Evolutionary conservation across 2,329 filamentous ascomycete genomes (phyloP), one percentile per base, ranked within the genome.

Genomic region (Cercospora citrullina): DNA sequence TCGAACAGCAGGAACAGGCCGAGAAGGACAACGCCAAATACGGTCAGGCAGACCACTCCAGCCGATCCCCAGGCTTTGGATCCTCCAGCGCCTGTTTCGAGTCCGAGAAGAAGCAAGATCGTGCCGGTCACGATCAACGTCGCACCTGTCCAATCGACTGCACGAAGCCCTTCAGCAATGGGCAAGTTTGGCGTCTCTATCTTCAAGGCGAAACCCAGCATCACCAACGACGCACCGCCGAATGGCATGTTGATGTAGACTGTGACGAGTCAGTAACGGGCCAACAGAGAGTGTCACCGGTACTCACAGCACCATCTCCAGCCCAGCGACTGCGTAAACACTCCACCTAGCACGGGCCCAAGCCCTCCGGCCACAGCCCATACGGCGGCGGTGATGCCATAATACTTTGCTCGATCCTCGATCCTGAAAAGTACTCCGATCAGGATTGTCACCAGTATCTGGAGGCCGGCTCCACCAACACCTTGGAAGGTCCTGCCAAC

Each of bases 141-240:
- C 16, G 64, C 57, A 0, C 91, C 91, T 5, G 85, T 72, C 87
- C 87, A 90, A 76, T 90, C 87, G 68, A 90, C 87, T 0, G 87
- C 87, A 68, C 85, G 86, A 9, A 92, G 79, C 0, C 90, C 90
- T 42, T 86, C 80, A 67, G 81, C 78, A 2, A 91, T 77, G 0
- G 88, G 85, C 0, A 89, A 91, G 45, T 83, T 84, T 0, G 90
- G 89, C 5, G 86, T 89, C 58, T 90, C 84, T 12, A 91, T 77
- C 72, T 90, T 86, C 9, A 91, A 81, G 71, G 88, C 87, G 74
- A 90, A 84, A 42, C 87, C 72, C 5, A 90, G 81, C 53, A 89
- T 82, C 16, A 86, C 58, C 69, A 90, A 84, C 0, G 87, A 87
- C 4, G 85, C 66, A 18, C 86, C 87, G 57, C 87, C 87, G 23